A percentile compares a stretch with the other conserved stretches of the same genome.
phyloP scores from a whole-genome alignment of 2,329 filamentous ascomycete species.

The Aspergillus sp. region DNA sequence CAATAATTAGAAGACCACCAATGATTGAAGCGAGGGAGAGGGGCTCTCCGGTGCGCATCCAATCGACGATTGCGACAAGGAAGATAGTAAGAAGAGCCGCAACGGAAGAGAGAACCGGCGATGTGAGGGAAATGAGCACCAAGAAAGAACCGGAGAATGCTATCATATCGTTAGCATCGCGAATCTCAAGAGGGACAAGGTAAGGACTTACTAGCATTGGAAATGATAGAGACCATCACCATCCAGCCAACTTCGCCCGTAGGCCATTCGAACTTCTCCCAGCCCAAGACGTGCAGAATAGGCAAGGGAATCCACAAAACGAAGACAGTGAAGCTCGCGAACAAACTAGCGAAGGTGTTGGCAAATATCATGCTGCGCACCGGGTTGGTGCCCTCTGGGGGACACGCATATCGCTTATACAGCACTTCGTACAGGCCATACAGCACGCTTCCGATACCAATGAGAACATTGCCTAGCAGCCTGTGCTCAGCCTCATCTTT shows the following conservation, averaged over 20 bases:
- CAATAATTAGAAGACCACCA: constrained; percentile 81
- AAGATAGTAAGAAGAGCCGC: constrained; percentile 94
- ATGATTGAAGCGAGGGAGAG: constrained; percentile 67
- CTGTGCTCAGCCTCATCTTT: constrained; percentile 57
- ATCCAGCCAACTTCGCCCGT: constrained; percentile 70
- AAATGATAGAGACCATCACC: constrained; percentile 69
- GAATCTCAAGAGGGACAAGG: background rate
- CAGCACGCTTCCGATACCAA: constrained; percentile 80
- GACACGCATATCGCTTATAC: constrained; percentile 90
- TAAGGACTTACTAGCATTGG: constrained; percentile 64
- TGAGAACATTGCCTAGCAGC: constrained; percentile 80
- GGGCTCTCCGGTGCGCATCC: constrained; percentile 71
- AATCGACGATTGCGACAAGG: constrained; percentile 87
- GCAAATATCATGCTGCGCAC: constrained; percentile 94
- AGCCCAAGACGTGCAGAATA: constrained; percentile 67
- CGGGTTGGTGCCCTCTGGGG: constrained; percentile 77
- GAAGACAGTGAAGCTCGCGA: constrained; percentile 75
- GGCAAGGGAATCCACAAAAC: constrained; percentile 92
- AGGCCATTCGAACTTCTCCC: constrained; percentile 79
- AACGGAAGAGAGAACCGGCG: constrained; percentile 84
- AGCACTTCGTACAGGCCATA: constrained; percentile 97
- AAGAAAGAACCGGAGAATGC: constrained; percentile 88
- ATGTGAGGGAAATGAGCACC: constrained; percentile 85
- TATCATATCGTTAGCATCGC: constrained; percentile 10
- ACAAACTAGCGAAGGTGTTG: constrained; percentile 81